phyloP scores from a whole-genome alignment of 2,329 filamentous ascomycete genomes.

The Ascochyta pisi region DNA sequence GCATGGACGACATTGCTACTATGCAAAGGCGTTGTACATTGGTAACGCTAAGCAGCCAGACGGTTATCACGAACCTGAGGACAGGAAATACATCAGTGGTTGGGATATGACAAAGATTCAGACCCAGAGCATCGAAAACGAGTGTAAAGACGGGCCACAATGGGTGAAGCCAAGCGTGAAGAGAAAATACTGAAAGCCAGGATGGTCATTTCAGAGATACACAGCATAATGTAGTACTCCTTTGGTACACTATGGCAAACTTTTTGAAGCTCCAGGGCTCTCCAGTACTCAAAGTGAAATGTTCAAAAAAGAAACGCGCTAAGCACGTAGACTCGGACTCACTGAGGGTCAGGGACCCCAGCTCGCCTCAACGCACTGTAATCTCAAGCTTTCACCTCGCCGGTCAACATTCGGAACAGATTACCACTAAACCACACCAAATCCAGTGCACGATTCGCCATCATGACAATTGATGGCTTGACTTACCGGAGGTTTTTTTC shows the following conservation, averaged over 20 bases:
- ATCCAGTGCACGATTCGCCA: background rate
- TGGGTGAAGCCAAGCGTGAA: slow-evolving; percentile 20
- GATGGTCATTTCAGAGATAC: background rate
- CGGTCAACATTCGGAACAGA: background rate
- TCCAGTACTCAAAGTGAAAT: too few species aligned
- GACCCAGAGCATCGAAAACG: slow-evolving; percentile 11
- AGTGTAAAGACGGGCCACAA: slow-evolving; percentile 21
- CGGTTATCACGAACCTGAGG: slow-evolving; percentile 22
- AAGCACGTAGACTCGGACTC: too few species aligned
- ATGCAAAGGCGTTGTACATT: slow-evolving; percentile 26
- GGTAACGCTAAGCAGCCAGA: slow-evolving; percentile 19
- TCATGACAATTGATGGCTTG: background rate
- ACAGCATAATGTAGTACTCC: background rate
- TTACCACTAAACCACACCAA: background rate
- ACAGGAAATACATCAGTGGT: slow-evolving; percentile 33
- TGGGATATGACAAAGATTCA: slow-evolving; percentile 39
- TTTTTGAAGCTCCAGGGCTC: too few species aligned
- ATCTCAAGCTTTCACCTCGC: background rate
- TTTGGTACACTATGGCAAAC: background rate
- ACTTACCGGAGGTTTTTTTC: background rate
- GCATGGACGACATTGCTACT: slow-evolving; percentile 30
- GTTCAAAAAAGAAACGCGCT: too few species aligned
- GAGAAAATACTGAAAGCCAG: slow-evolving; percentile 8
- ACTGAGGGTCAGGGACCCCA: too few species aligned
- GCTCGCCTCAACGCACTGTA: background rate